A percentile compares a stretch with the other conserved stretches of the same genome.
phyloP scores from a whole-genome alignment of 306 rosid species.

The Fragaria iinumae region DNA sequence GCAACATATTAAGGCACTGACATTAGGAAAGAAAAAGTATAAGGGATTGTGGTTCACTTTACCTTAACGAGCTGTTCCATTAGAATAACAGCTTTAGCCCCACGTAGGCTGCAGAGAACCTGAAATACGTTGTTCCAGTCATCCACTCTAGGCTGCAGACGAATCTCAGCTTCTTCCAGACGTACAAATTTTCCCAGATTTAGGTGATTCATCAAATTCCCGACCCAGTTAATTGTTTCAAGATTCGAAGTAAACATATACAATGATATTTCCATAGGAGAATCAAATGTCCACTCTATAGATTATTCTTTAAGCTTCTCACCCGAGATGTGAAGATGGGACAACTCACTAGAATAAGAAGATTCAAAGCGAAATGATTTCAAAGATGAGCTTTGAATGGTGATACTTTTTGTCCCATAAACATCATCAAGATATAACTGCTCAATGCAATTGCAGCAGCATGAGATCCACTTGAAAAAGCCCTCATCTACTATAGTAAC shows the following conservation, averaged over 20 bases:
- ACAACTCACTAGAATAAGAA: too few species aligned
- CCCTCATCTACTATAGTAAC: background rate
- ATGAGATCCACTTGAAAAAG: background rate
- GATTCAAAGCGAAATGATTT: background rate
- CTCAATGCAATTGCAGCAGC: background rate
- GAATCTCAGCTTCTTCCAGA: background rate
- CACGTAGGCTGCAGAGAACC: background rate
- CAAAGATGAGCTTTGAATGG: background rate
- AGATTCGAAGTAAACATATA: slow-evolving; percentile 10
- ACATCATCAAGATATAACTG: background rate
- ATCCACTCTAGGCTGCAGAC: background rate
- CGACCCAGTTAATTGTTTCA: background rate
- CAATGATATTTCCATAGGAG: background rate
- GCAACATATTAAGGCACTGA: background rate
- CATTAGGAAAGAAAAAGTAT: background rate
- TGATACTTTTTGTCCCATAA: background rate
- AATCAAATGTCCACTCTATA: slow-evolving; percentile 3
- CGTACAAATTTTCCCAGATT: background rate
- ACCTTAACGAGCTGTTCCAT: background rate
- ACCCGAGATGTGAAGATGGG: background rate
- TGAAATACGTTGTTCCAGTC: too few species aligned
- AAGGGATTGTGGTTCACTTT: background rate
- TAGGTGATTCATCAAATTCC: background rate
- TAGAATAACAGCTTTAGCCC: background rate
- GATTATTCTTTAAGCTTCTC: background rate